Percentiles rank a stretch among this genome's conserved stretches.
These are phyloP conservation scores for Rhodocollybia butyracea DNA, from an alignment of 768 basidiomycete genomes.

Conservation along the genomic window DNA sequence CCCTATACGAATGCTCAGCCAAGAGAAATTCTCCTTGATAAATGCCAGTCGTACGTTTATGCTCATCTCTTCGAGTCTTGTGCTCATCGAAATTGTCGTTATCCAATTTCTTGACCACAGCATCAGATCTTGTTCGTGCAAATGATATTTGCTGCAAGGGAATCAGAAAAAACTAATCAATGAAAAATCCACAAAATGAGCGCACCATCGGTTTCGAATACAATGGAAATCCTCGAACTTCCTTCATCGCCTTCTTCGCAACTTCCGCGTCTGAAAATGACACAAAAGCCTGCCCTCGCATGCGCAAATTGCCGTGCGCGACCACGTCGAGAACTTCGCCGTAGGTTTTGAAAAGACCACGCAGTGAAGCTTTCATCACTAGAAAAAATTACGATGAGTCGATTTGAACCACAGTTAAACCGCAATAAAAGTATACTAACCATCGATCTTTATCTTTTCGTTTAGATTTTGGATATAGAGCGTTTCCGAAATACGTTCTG, in stretches of 20 bases:
- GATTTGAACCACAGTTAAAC: neutral
- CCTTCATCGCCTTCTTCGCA: constrained; percentile 86
- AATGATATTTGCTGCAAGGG: constrained; percentile 86
- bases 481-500: constrained; percentile 70
- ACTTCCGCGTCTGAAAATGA: constrained; percentile 81
- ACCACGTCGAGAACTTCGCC: constrained; percentile 94
- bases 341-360: constrained; percentile 89
- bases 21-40: neutral
- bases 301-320: constrained; percentile 90
- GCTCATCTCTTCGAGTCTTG: constrained; percentile 67
- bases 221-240: constrained; percentile 90
- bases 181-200: neutral
- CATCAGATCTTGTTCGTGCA: constrained; percentile 85
- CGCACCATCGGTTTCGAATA: constrained; percentile 96
- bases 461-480: constrained; percentile 96
- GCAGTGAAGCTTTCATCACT: constrained; percentile 89
- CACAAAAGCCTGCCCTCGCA: constrained; percentile 98
- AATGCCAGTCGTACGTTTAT: constrained; percentile 71
- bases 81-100: constrained; percentile 68
- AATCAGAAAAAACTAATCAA: constrained; percentile 3
- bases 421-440: constrained; percentile 28
- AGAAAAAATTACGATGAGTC: constrained; percentile 9
- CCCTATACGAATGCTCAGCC: constrained; percentile 41
- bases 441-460: constrained; percentile 85
- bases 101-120: constrained; percentile 78